Percentiles rank a stretch among this genome's conserved stretches.
These are phyloP conservation scores for Psilocybe tampanensis DNA, from an alignment of 768 basidiomycete genomes.

Conservation along the genomic window DNA sequence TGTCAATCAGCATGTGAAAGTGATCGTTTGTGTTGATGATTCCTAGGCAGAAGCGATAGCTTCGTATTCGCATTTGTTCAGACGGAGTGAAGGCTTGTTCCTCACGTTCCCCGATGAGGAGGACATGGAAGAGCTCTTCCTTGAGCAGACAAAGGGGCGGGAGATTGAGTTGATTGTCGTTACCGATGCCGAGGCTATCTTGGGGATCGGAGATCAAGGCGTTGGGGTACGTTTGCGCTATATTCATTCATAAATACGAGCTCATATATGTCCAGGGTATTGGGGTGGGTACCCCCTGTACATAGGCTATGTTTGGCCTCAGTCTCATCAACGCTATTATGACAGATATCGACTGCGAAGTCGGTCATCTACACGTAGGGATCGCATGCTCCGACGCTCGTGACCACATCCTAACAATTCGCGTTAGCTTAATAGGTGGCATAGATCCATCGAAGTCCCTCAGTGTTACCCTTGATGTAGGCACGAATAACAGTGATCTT, in stretches of 20 bases:
- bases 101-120: conserved; percentile 63
- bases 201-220: conserved; percentile 70
- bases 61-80: conserved; percentile 83
- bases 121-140: conserved; percentile 75
- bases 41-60: conserved; percentile 76
- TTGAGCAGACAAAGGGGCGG: conserved; percentile 62
- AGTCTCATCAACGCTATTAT: too few relatives aligned
- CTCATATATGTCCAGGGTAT: conserved; percentile 13
- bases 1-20: neutral
- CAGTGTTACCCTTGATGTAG: conserved; percentile 71
- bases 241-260: too few relatives aligned
- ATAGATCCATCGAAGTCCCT: conserved; percentile 63
- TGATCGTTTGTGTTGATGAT: neutral
- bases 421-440: conserved; percentile 59
- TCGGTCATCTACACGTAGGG: conserved; percentile 72
- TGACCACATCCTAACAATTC: neutral
- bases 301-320: too few relatives aligned
- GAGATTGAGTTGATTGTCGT: conserved; percentile 81
- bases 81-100: conserved; percentile 78
- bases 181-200: conserved; percentile 83
- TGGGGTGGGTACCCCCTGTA: conserved; percentile 12
- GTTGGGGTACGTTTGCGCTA: conserved; percentile 63
- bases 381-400: neutral
- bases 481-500: conserved; percentile 69
- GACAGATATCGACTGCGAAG: conserved; percentile 75